Evolutionary conservation across 495 filamentous ascomycete species (phyloP), one percentile per base, ranked within the genome.

Genomic region (Cairneyella variabilis): DNA sequence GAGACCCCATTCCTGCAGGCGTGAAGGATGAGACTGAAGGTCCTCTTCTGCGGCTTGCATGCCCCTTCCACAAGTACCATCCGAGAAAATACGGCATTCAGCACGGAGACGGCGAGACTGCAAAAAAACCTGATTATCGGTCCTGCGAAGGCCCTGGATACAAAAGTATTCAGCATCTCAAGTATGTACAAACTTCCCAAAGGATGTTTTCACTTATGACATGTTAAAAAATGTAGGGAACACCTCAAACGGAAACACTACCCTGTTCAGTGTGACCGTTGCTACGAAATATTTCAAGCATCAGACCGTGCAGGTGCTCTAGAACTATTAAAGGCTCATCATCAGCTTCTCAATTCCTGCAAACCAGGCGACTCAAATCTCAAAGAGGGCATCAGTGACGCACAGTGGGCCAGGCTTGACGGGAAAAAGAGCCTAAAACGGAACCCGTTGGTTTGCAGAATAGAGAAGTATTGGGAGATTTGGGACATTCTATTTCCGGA

Each of bases 341-440:
- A 25, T 3, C 21, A 48, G 23, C 45, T 30, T 48, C 20, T 25
- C n/a, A 18, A 27, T 22, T 25, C 45, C 10, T 48, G 45, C 25
- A 10, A 30, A 30, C 25, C 2, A 7, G 11, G 16, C 6, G 26
- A 30, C 10, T n/a, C 25, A 10, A 9, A 20, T 17, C 16, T 48
- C 2, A 48, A 48, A 22, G 45, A 48, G 21, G 45, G 45, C 23
- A 48, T 48, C 30, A 48, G 45, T 27, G 45, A 48, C 14, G 45
- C 45, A n/a, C 45, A 48, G 21, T 48, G 45, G 45, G 45, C 30
- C 4, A 48, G 21, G 17, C 30, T 48, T 9, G 45, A 48, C 23
- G 21, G 30, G 16, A 48, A 48, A 25, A 48, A 22, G 30, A 30
- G 30, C 45, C n/a, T n/a, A 5, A 48, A 46, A 22, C 27, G 30